Base-by-base conservation (phyloP, 257 asterid species). In the Salvia rosmarinus region DNA sequence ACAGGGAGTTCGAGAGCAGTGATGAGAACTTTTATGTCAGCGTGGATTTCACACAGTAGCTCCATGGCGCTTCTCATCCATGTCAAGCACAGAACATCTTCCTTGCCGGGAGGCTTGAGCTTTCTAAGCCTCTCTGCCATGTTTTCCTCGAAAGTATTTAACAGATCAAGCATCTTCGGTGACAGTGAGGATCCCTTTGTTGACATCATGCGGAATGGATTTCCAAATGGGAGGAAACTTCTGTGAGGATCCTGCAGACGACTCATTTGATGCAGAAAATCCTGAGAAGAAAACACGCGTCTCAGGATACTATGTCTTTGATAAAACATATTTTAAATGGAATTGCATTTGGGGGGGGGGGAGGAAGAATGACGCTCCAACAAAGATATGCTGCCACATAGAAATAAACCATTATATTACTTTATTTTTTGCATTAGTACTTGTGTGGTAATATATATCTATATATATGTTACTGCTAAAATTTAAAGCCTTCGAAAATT, bases 1-100 rank as follows among this genome's bases (percentile, higher is more conserved):
- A 87, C 78, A 1, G 97, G 98, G 64, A 94, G 88, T 77, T 89
- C 96, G 43, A 94, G 97, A 20, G 86, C 86, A 2, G 96, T 84
- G 34, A 89, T 86, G 6, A 94, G 91, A 57, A 54, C 66, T 77
- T 87, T 89, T 35, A 86, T 81, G 67, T 94, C 98, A 0, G 88
- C 76, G 74, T 94, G 98, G 42, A 89, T 83, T 59, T 73, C 89
- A 72, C 88, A 89, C 13, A 93, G 94, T 1, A 85, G 47, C 56
- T 85, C 91, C 75, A 86, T 75, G 28, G 95, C 88, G 42, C 71
- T 77, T 40, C 35, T 82, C 95, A 90, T 86, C 98, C 98, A 93
- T 4, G 90, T 80, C 43, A 93, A 78, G 80, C 85, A 60, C 11
- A 87, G 83, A 64, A 93, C 78, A 43, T 86, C 95, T 67, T 84